Evolutionary conservation across 306 rosid species (phyloP).

Genomic region (Hylodesmum podocarpum): DNA sequence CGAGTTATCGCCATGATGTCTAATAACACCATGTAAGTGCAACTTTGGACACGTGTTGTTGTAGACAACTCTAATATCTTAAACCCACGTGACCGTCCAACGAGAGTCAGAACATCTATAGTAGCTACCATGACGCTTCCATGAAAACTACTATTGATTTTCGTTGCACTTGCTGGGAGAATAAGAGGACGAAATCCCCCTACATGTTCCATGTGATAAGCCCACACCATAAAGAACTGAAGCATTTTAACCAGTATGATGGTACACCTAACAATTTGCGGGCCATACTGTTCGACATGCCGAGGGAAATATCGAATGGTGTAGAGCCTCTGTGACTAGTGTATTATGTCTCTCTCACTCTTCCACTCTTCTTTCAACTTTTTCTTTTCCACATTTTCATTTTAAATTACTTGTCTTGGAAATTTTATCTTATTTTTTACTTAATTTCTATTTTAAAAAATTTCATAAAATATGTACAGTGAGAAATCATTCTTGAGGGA

Average conservation of each 20-base stretch:
- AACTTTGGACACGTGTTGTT: background rate
- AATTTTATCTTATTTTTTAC: background rate
- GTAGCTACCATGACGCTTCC: background rate
- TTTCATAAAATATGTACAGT: too few species aligned
- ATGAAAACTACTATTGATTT: background rate
- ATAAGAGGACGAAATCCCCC: background rate
- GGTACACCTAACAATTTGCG: background rate
- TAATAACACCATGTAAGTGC: background rate
- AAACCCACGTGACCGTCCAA: background rate
- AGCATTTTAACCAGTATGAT: background rate
- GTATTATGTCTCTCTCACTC: background rate
- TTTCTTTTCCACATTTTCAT: background rate
- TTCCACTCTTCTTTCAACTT: background rate
- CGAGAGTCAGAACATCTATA: background rate
- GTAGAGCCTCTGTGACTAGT: background rate
- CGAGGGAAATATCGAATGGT: background rate
- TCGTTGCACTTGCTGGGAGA: background rate
- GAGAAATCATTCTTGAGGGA: too few species aligned
- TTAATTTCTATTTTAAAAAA: background rate
- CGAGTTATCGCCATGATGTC: background rate
- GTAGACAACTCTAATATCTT: background rate
- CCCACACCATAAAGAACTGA: background rate
- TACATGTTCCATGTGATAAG: background rate
- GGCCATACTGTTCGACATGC: background rate
- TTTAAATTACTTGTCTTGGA: too few species aligned